Percentiles rank a stretch among this genome's conserved stretches.
phyloP scores from a whole-genome alignment of 2,329 filamentous ascomycete species.

The Madurella fahalii region DNA sequence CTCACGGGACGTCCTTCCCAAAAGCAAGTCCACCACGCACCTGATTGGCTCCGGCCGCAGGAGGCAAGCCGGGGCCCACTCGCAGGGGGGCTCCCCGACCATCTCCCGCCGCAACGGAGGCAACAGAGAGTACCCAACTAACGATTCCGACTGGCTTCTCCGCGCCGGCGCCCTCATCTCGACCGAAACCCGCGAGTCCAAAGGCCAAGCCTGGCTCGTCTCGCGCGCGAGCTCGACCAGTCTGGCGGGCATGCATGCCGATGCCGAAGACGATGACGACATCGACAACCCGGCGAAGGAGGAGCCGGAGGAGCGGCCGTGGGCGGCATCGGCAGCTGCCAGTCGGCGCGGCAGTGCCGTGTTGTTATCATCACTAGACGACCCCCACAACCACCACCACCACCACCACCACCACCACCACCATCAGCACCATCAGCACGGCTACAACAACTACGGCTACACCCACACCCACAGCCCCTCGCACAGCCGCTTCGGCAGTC shows the following conservation, averaged over 20 bases:
- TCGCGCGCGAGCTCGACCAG: constrained; percentile 62
- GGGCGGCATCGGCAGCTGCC: background rate
- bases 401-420: background rate
- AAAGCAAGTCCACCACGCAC: constrained; percentile 62
- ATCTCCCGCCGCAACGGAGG: constrained; percentile 21
- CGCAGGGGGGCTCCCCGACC: constrained; percentile 10
- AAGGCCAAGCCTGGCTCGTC: constrained; percentile 66
- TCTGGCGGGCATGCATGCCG: constrained; percentile 43
- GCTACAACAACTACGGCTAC: background rate
- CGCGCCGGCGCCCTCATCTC: constrained; percentile 60
- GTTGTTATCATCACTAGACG: background rate
- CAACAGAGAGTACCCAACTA: constrained; percentile 28
- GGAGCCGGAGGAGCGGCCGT: background rate
- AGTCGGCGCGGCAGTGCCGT: background rate
- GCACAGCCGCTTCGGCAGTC: constrained; percentile 46
- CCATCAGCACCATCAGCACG: background rate
- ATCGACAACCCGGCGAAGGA: constrained; percentile 36
- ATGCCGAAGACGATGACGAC: constrained; percentile 48
- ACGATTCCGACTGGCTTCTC: constrained; percentile 61
- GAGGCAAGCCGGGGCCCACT: background rate
- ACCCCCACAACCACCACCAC: background rate
- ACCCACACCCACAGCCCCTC: constrained; percentile 16
- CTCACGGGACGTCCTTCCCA: constrained; percentile 38
- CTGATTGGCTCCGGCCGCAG: constrained; percentile 32
- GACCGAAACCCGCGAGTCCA: constrained; percentile 60